These are phyloP conservation scores for Diophrys appendiculata DNA, from an alignment of 73 alveolate genomes.

Conservation along the genomic window DNA sequence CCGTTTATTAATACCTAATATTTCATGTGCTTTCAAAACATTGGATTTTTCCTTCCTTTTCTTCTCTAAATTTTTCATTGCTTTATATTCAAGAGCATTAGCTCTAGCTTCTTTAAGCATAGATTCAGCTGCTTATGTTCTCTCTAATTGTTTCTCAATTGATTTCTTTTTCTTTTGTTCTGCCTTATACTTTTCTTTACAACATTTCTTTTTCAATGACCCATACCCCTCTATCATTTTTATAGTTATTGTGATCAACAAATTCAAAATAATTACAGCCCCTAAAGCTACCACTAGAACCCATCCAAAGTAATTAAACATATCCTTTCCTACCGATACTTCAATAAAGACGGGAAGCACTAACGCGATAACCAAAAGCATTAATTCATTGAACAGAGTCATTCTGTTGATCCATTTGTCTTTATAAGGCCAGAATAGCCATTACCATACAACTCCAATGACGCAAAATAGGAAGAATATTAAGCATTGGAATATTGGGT, in stretches of 20 bases:
- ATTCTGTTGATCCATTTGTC: not conserved
- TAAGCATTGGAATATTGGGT: not conserved
- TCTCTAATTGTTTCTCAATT: no score
- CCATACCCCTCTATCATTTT: not conserved
- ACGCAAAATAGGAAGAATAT: not conserved
- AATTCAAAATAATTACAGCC: not conserved
- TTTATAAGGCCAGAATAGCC: not conserved
- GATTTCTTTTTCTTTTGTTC: no score
- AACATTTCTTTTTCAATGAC: not conserved
- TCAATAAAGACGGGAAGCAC: conserved; percentile 1
- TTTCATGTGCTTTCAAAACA: no score
- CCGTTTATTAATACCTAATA: no score
- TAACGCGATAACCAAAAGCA: not conserved
- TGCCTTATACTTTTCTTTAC: not conserved
- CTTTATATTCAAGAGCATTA: no score
- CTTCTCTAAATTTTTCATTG: no score
- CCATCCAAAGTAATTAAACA: not conserved
- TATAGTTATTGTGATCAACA: not conserved
- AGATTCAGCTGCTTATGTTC: no score
- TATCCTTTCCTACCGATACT: not conserved
- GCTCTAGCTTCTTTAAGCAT: no score
- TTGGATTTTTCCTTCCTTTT: no score
- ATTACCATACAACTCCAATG: not conserved
- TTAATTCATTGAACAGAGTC: not conserved
- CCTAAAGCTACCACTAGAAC: not conserved